A percentile compares a stretch with the other conserved stretches of the same genome.
These are phyloP conservation scores for Corrigiola litoralis DNA, from an alignment of 179 eudicot genomes.

Conservation along the genomic window DNA sequence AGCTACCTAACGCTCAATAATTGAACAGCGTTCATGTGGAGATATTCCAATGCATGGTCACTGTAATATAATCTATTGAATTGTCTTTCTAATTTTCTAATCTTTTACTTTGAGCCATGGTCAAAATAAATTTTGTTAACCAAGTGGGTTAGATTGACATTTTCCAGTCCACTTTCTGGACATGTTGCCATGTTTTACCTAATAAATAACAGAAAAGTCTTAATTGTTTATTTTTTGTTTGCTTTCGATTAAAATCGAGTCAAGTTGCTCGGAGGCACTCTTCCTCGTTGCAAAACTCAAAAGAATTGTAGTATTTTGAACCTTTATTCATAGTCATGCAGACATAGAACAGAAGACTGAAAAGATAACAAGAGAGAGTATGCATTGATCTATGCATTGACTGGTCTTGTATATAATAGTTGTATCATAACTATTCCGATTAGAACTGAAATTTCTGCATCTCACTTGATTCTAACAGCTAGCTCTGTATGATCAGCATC, in stretches of 20 bases:
- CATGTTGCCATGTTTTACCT: constrained; percentile 1
- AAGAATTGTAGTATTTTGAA: too few species aligned
- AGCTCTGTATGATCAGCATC: not conserved
- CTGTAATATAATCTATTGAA: constrained; percentile 3
- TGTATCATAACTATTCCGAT: too few species aligned
- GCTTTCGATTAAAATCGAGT: not conserved
- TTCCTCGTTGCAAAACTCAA: too few species aligned
- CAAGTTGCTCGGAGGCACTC: too few species aligned
- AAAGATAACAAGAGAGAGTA: too few species aligned
- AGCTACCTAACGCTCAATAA: constrained; percentile 24
- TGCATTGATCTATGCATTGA: too few species aligned
- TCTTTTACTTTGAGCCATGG: not conserved
- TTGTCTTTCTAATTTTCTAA: not conserved
- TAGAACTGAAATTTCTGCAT: too few species aligned
- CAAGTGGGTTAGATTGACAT: not conserved
- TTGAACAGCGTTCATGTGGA: constrained; percentile 17
- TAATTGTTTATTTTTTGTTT: not conserved
- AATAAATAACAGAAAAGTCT: constrained; percentile 8
- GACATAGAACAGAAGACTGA: too few species aligned
- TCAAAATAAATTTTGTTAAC: not conserved
- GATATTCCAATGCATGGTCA: constrained; percentile 14
- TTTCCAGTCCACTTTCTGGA: not conserved
- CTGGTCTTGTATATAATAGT: too few species aligned
- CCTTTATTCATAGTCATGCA: too few species aligned
- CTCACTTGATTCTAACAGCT: too few species aligned